Evolutionary conservation across 495 filamentous ascomycete species (phyloP).

Genomic region (Haplographium delicatum): DNA sequence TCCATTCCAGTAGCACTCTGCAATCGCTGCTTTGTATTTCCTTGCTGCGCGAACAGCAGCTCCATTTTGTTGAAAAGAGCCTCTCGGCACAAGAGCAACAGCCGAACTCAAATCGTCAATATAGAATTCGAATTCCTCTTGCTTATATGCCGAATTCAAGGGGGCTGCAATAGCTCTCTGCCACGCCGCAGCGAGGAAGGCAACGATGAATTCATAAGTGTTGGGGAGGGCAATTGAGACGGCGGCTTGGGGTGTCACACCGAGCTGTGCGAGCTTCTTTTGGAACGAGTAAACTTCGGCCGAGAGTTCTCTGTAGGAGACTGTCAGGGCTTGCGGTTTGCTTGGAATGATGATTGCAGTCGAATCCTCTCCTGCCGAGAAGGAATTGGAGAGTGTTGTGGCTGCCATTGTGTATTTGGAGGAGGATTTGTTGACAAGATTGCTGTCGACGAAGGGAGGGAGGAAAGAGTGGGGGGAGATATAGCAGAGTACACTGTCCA

Average conservation of each 20-base stretch:
- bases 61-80: slow-evolving; percentile 54
- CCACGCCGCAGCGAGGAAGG: slow-evolving; percentile 71
- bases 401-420: slow-evolving; percentile 22
- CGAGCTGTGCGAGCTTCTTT: slow-evolving; percentile 63
- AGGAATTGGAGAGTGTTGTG: slow-evolving; percentile 27
- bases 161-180: slow-evolving; percentile 77
- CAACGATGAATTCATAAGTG: slow-evolving; percentile 75
- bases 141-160: slow-evolving; percentile 78
- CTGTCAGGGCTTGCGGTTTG: slow-evolving; percentile 47
- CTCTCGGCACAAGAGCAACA: slow-evolving; percentile 65
- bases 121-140: slow-evolving; percentile 85
- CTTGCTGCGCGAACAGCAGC: slow-evolving; percentile 68
- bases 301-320: slow-evolving; percentile 59
- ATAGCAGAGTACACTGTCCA: background rate
- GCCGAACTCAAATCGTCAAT: slow-evolving; percentile 77
- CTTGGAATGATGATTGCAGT: slow-evolving; percentile 64
- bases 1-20: slow-evolving; percentile 71
- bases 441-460: background rate
- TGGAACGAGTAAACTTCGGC: slow-evolving; percentile 61
- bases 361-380: slow-evolving; percentile 16
- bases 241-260: slow-evolving; percentile 55
- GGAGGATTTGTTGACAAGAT: too few species aligned
- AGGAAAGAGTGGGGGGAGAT: background rate
- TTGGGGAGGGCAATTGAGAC: slow-evolving; percentile 75
- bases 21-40: slow-evolving; percentile 71